A percentile compares a stretch with the other conserved stretches of the same genome.
These are phyloP conservation scores for Mucor racemosus DNA, from an alignment of 371 early-diverging fungal species.

Conservation along the genomic window DNA sequence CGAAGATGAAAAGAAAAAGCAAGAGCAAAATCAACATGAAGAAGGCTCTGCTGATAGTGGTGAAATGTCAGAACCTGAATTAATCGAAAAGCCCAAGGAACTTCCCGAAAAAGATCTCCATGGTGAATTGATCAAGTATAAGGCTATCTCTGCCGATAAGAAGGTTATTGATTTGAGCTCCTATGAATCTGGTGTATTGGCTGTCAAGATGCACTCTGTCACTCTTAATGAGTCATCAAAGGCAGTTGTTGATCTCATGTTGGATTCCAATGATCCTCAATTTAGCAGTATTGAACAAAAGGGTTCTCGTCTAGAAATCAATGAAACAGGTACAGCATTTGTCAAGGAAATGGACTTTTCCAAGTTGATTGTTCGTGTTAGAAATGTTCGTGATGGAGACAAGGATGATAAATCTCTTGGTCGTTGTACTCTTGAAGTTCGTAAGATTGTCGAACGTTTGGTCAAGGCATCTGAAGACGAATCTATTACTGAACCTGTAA, in stretches of 20 bases:
- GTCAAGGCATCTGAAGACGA: slow-evolving; percentile 24
- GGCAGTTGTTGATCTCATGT: slow-evolving; percentile 38
- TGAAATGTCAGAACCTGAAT: slow-evolving; percentile 36
- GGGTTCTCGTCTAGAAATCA: slow-evolving; percentile 41
- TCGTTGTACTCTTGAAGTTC: slow-evolving; percentile 28
- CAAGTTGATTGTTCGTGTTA: slow-evolving; percentile 37
- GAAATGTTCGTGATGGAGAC: slow-evolving; percentile 33
- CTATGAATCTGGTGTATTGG: slow-evolving; percentile 55
- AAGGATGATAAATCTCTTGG: slow-evolving; percentile 40
- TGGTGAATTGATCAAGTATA: slow-evolving; percentile 46
- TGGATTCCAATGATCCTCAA: slow-evolving; percentile 53
- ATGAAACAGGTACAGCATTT: slow-evolving; percentile 52
- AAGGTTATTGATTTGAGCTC: slow-evolving; percentile 39
- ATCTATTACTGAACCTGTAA: slow-evolving; percentile 15
- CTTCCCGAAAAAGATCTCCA: slow-evolving; percentile 52
- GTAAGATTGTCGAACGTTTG: slow-evolving; percentile 34
- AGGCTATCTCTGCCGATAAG: slow-evolving; percentile 31
- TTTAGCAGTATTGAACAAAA: slow-evolving; percentile 44
- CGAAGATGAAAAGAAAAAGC: slow-evolving; percentile 29
- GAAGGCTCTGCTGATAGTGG: slow-evolving; percentile 18
- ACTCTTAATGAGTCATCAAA: slow-evolving; percentile 29
- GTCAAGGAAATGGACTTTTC: slow-evolving; percentile 59
- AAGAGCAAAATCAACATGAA: slow-evolving; percentile 14
- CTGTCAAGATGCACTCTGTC: slow-evolving; percentile 43
- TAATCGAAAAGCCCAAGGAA: slow-evolving; percentile 34